Evolutionary conservation across 1,284 basidiomycete genomes (phyloP), one percentile per base, ranked within the genome.

Genomic region (Rhodotorula sp.): DNA sequence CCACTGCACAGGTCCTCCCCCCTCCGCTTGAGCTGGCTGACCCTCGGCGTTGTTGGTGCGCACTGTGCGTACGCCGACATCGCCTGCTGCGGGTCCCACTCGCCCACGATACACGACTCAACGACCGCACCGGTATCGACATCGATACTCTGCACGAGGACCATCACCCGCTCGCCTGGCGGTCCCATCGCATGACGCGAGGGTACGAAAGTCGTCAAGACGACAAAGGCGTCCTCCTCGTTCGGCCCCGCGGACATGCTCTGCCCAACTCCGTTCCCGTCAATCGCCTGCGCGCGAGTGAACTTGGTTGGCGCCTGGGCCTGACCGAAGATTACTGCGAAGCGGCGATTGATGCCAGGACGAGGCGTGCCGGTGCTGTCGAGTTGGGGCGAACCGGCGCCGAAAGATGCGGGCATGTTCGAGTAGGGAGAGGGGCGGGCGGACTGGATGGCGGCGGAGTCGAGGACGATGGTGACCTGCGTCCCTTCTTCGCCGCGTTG

Each of bases 391-490:
- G 69, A 70, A 26, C 69, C 64, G 9, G 63, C 57, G 2, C 69
- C 69, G 28, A 70, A 72, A 22, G 20, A 30, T 48, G 58, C 59
- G 2, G 28, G 65, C 8, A 11, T 28, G n/a, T 40, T 26, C 7
- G 59, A 54, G 10, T n/a, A 51, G 5, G 46, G 24, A 7, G 70
- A 37, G 13, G 64, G 59, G n/a, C 46, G 59, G 6, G 70, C 65
- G n/a, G n/a, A n/a, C 31, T 40, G 62, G 46, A 73, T 37, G 22
- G 65, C 73, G n/a, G 40, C 10, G 0, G 71, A 31, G 40, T 71
- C 71, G 58, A 75, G 69, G 26, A 75, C 61, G 58, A 75, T 67
- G 28, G 69, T 73, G 13, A 73, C 74, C 52, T 71, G 71, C 6
- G 69, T 71, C 1, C 72, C 72, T 26, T 73, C 74, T 2, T 69